Base-by-base conservation (phyloP, 495 filamentous ascomycete genomes). In the Delitschia confertaspora region DNA sequence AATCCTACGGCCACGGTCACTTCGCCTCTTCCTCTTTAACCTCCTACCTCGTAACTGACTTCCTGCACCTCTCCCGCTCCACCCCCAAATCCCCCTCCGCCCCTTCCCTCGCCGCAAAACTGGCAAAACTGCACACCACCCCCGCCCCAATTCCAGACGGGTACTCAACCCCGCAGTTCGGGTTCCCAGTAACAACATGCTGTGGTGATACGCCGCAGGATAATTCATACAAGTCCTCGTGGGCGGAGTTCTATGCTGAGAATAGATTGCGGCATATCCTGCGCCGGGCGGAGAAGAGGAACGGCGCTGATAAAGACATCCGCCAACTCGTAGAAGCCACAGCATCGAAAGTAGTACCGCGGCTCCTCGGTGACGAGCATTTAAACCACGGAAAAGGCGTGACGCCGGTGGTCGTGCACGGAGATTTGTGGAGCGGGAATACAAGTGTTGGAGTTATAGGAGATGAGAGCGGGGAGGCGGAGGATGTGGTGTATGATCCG, bases 401-500 rank as follows among this genome's bases (percentile, higher is more conserved):
- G 16, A 65, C 57, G 1, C 88, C 88, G 0, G 87, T 89, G 4
- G 70, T 93, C 13, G 73, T 93, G 18, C 88, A 95, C 61, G 88
- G 88, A 11, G 89, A 95, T 68, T 54, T 95, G 27, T 96, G 88
- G 88, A 80, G 75, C 55, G 88, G 88, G 1, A 96, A 96, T 60
- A 73, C 77, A 18, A 78, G 76, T n/a, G 52, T 69, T 4, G 87
- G 81, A 1, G 64, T 63, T 33, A 80, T 89, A 49, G 73, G 68
- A 0, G 75, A 64, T 0, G 76, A 65, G 0, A 53, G 45, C n/a
- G 73, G 69, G 4, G 71, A 66, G 4, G 65, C 66, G 0, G 82
- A 88, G 43, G 88, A 88, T 49, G 79, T 95, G 8, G 75, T 93
- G 3, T 95, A 80, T 65, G 88, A 95, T 64, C 79, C 87, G 16